Conservation (phyloP, 2,329 filamentous ascomycete species). For the Aspergillus vadensis region DNA sequence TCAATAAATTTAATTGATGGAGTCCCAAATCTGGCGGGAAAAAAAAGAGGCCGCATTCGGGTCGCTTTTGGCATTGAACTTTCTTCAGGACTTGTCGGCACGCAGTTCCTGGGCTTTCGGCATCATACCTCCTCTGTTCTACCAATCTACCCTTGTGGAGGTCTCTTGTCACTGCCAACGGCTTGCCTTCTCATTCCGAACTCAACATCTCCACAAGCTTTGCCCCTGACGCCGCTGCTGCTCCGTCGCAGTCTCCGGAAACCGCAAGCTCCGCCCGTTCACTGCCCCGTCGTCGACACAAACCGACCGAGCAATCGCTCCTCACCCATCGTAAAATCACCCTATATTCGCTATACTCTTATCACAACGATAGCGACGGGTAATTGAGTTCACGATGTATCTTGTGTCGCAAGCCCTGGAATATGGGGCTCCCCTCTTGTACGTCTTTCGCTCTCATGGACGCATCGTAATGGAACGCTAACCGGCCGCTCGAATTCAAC, state of each 20-base stretch:
- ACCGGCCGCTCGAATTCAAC: constrained; percentile 1
- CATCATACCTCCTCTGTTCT: no score
- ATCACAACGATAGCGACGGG: not conserved
- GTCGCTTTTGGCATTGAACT: not conserved
- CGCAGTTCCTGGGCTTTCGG: not conserved
- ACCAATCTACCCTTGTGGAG: not conserved
- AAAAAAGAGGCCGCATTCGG: constrained; percentile 8
- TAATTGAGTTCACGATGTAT: constrained; percentile 35
- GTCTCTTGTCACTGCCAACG: not conserved
- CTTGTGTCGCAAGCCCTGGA: constrained; percentile 44
- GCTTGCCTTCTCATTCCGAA: not conserved
- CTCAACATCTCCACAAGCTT: not conserved
- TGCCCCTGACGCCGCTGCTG: not conserved
- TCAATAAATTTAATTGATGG: constrained; percentile 1
- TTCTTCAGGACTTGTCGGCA: not conserved
- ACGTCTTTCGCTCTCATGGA: constrained; percentile 20
- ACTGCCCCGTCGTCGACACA: not conserved
- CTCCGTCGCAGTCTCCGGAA: constrained; percentile 1
- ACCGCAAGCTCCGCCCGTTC: constrained; percentile 11
- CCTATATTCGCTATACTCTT: not conserved
- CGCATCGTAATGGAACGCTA: constrained; percentile 13
- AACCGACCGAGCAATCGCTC: not conserved
- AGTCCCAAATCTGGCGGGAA: not conserved
- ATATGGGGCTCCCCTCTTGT: constrained; percentile 55
- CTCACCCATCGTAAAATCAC: not conserved